phyloP scores from a whole-genome alignment of 495 filamentous ascomycete species.

The Xanthoparmelia taractica region DNA sequence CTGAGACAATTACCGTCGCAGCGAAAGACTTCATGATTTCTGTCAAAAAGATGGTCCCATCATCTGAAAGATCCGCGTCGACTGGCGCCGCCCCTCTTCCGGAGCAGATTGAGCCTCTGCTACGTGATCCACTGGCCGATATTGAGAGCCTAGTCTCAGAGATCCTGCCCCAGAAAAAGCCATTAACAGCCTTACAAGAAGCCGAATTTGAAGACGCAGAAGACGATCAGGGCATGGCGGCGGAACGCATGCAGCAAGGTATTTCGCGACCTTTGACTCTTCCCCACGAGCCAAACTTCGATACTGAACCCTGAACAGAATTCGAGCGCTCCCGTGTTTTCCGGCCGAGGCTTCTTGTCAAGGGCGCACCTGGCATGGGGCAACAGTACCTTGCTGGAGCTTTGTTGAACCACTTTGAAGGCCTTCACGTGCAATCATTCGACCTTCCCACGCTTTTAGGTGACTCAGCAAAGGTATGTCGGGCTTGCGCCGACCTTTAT shows the following conservation, averaged over 20 bases:
- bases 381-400: constrained; percentile 88
- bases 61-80: constrained; percentile 78
- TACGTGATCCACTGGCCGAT: constrained; percentile 60
- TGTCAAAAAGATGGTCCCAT: constrained; percentile 89
- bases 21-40: constrained; percentile 96
- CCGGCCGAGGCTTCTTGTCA: constrained; percentile 74
- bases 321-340: constrained; percentile 87
- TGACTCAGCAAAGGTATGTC: constrained; percentile 51
- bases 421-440: constrained; percentile 89
- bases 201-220: constrained; percentile 85
- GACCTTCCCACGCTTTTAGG: constrained; percentile 77
- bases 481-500: neutral
- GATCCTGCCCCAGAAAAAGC: constrained; percentile 74
- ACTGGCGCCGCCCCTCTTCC: constrained; percentile 74
- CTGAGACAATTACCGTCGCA: constrained; percentile 69
- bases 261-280: neutral
- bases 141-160: constrained; percentile 62
- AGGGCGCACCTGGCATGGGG: constrained; percentile 78
- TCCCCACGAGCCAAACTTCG: neutral
- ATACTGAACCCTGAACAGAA: constrained; percentile 37
- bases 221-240: constrained; percentile 70
- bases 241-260: constrained; percentile 70
- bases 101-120: constrained; percentile 68
- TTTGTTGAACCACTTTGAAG: constrained; percentile 81
- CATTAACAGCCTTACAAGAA: constrained; percentile 82